Base-by-base conservation (phyloP, 495 filamentous ascomycete genomes). In the Penicillium angulare region DNA sequence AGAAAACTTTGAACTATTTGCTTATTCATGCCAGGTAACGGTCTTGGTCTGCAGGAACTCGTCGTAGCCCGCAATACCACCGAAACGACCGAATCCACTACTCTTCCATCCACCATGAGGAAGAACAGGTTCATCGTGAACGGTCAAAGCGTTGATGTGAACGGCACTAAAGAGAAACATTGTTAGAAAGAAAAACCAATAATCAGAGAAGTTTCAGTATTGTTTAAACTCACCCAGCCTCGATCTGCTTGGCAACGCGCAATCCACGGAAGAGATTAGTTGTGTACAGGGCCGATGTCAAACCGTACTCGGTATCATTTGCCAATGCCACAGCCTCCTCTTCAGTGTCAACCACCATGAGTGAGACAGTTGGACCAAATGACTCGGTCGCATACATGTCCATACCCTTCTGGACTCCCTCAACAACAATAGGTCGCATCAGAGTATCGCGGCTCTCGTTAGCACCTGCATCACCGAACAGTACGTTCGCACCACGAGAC, bases 31-130 rank as follows among this genome's bases (percentile, higher is more conserved):
- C 73, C 73, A 95, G 5, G 90, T 95, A 3, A 96, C 78, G 2
- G 85, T 90, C 81, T 97, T 97, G 24, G 83, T 84, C 67, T 84
- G 79, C 64, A 92, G 64, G 79, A 90, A 97, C 73, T 97, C 92
- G 22, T 87, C 75, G 38, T 82, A 71, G 3, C 79, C 83, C 43
- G 66, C 66, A 24, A 66, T 57, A 9, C 69, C 80, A 52, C 79
- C 80, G 65, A 85, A 85, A 2, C 83, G 70, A n/a, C 91, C 92
- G 64, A 81, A 92, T 8, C 92, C 92, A 57, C 86, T 90, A 44
- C 80, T 80, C 79, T 97, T 97, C 60, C 81, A 82, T 23, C 91
- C 92, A 20, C 92, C 91, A 68, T 95, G 90, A 5, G 91, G 89
- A 48, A 95, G 62, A 16, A 73, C 73, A 10, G 82, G 67, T 70